Evolutionary conservation across 176 grass and related monocot species (phyloP).

Genomic region (Pontederia paniculata): DNA sequence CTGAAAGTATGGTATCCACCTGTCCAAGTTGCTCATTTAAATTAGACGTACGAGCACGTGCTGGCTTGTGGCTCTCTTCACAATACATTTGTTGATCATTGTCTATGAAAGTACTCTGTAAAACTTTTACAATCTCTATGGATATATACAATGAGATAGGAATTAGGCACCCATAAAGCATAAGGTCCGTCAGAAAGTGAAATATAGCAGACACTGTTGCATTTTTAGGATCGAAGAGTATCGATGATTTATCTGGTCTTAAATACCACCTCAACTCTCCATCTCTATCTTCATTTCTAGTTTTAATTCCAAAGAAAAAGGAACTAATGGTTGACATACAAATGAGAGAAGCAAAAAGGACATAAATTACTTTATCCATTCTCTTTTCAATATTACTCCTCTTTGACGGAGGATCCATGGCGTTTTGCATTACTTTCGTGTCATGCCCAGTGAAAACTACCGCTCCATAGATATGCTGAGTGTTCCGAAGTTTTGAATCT

Average conservation of each 20-base stretch:
- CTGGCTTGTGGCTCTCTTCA: conserved; percentile 53
- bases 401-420: conserved; percentile 64
- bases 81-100: conserved; percentile 72
- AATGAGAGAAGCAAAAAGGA: conserved; percentile 44
- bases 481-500: conserved; percentile 87
- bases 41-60: conserved; percentile 81
- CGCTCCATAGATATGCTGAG: conserved; percentile 53
- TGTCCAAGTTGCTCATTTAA: conserved; percentile 92
- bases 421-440: conserved; percentile 94
- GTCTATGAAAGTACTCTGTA: conserved; percentile 83
- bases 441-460: conserved; percentile 90
- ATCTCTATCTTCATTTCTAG: conserved; percentile 27
- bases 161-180: conserved; percentile 80
- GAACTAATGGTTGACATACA: conserved; percentile 52
- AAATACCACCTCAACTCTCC: conserved; percentile 75
- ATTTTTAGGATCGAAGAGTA: conserved; percentile 34
- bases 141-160: conserved; percentile 93
- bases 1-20: conserved; percentile 74
- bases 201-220: conserved; percentile 28
- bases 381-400: conserved; percentile 76
- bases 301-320: conserved; percentile 52
- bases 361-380: conserved; percentile 76
- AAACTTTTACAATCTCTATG: conserved; percentile 86
- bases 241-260: conserved; percentile 42
- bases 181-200: conserved; percentile 70